A percentile compares a stretch with the other conserved stretches of the same genome.
Evolutionary conservation across 805 yeast species (phyloP).

Genomic region (Candida maesae): DNA sequence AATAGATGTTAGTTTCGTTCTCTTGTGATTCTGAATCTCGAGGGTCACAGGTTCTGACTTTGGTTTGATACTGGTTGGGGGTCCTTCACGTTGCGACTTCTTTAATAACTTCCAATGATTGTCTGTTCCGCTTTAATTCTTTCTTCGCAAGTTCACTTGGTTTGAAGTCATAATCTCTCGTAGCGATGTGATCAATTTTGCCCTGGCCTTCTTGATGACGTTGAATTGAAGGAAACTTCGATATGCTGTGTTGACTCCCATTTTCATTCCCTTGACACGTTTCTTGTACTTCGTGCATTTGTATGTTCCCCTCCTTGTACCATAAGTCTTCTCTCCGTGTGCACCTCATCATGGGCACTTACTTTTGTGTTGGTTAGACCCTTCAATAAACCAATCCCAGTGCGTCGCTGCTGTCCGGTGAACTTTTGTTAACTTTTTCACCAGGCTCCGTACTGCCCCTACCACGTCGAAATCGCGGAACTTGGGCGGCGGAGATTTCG

Average conservation of each 20-base stretch:
- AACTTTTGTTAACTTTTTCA: constrained; percentile 20
- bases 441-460: constrained; percentile 11
- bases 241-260: too few species aligned
- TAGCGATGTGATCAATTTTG: too few species aligned
- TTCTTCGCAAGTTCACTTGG: too few species aligned
- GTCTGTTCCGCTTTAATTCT: too few species aligned
- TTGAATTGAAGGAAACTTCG: too few species aligned
- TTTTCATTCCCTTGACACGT: too few species aligned
- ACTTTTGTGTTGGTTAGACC: constrained; percentile 15
- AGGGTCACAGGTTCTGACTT: constrained; percentile 1
- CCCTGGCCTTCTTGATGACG: too few species aligned
- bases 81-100: too few species aligned
- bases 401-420: constrained; percentile 4
- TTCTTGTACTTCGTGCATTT: too few species aligned
- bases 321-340: not conserved
- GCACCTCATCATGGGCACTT: constrained; percentile 9
- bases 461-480: constrained; percentile 1
- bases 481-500: not conserved
- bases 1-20: constrained; percentile 28
- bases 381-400: not conserved
- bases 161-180: too few species aligned
- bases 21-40: not conserved
- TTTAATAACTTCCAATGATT: not conserved
- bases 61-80: not conserved
- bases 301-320: too few species aligned